phyloP scores from a whole-genome alignment of 2,329 filamentous ascomycete genomes.

The Lasiodiplodia sp. region DNA sequence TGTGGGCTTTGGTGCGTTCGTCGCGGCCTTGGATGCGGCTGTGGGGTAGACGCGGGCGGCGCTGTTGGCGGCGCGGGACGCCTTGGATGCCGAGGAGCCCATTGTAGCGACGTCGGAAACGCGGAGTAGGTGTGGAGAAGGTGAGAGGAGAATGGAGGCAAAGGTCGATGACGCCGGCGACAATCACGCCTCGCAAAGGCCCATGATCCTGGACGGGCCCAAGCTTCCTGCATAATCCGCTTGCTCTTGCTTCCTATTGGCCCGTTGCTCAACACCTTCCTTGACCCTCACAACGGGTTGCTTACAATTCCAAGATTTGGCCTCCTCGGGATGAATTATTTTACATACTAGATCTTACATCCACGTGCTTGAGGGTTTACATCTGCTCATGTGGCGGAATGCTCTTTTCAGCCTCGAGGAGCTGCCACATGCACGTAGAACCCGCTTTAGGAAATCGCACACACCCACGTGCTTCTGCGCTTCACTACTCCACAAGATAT shows the following conservation, averaged over 20 bases:
- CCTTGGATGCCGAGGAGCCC: constrained; percentile 67
- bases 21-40: constrained; percentile 48
- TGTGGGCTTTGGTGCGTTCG: constrained; percentile 39
- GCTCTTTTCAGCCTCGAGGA: too few relatives aligned
- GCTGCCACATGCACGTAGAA: too few relatives aligned
- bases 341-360: too few relatives aligned
- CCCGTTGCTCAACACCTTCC: neutral
- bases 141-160: neutral
- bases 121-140: neutral
- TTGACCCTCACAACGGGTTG: neutral
- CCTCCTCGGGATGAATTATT: neutral
- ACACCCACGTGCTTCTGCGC: too few relatives aligned
- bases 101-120: constrained; percentile 46
- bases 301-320: neutral
- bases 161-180: constrained; percentile 20
- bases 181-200: neutral
- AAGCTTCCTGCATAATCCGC: constrained; percentile 17
- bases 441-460: too few relatives aligned
- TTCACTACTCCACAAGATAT: too few relatives aligned
- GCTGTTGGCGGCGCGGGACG: constrained; percentile 57
- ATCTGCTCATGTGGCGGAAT: too few relatives aligned
- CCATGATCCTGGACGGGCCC: neutral
- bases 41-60: constrained; percentile 64
- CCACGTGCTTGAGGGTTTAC: too few relatives aligned
- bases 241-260: constrained; percentile 9